Base-by-base conservation (phyloP, 139 green algal genomes). In the Tetradesmus lagerheimii region DNA sequence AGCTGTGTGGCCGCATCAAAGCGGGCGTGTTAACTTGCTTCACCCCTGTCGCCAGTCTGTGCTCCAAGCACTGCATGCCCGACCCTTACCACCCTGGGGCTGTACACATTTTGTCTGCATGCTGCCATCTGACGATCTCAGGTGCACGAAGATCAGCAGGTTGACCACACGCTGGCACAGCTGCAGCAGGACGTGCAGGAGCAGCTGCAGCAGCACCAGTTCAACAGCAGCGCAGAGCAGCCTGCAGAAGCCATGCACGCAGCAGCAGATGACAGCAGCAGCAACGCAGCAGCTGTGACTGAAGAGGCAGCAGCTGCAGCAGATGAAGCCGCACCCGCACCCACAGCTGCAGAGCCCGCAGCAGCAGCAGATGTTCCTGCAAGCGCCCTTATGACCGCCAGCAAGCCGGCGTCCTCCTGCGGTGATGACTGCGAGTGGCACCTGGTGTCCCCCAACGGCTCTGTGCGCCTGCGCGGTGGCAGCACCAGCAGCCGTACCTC, bases 81-180 rank as follows among this genome's bases (percentile, higher is more conserved):
- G n/a, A n/a, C n/a, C n/a, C n/a, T n/a, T n/a, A n/a, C n/a, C n/a
- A n/a, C n/a, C n/a, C n/a, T n/a, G n/a, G n/a, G n/a, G n/a, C n/a
- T n/a, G n/a, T n/a, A n/a, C n/a, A n/a, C n/a, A 6, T 31, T 1
- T n/a, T 31, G 1, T 23, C 57, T n/a, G 57, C 57, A n/a, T 31
- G 4, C 50, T 76, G 6, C 12, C n/a, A 78, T 41, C 23, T 41
- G 76, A 18, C 53, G 76, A 41, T 4, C 66, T 31, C 57, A 87
- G 82, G 82, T 78, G 31, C 82, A 87, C 2, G 38, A 87, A 20
- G 82, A 87, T 34, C 82, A 87, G 35, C 82, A 87, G 23, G 57
- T 35, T 25, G 82, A 87, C 27, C 23, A n/a, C 37, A 38, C 53
- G 12, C 57, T 87, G 35, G 23, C 25, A 2, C 82, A 87, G 57